A percentile compares a stretch with the other conserved stretches of the same genome.
phyloP scores from a whole-genome alignment of 2,329 filamentous ascomycete genomes.

The Trichocomaceae sp. region DNA sequence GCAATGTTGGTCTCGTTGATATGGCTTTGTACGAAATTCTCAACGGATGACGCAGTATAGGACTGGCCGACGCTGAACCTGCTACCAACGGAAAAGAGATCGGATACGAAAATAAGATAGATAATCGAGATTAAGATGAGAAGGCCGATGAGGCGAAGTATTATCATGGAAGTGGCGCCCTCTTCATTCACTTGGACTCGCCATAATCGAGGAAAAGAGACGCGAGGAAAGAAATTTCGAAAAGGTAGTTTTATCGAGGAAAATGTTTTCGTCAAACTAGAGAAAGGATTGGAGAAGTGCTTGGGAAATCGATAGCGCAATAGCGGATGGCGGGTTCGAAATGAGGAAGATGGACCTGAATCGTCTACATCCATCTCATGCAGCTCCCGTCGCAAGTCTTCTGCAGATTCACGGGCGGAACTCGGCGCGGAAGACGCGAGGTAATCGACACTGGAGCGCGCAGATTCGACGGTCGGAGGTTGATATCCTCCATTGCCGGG shows the following conservation, averaged over 20 bases:
- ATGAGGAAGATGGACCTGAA: constrained; percentile 35
- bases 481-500: constrained; percentile 54
- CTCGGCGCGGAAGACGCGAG: constrained; percentile 49
- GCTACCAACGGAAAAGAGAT: constrained; percentile 65
- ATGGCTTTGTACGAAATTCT: constrained; percentile 64
- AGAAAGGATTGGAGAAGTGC: constrained; percentile 52
- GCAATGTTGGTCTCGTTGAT: constrained; percentile 65
- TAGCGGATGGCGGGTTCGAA: constrained; percentile 25
- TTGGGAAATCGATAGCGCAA: constrained; percentile 50
- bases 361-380: constrained; percentile 85
- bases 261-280: constrained; percentile 51
- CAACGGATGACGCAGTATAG: constrained; percentile 78
- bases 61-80: constrained; percentile 60
- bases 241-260: constrained; percentile 50
- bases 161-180: constrained; percentile 55
- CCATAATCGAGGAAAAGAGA: constrained; percentile 33
- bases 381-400: constrained; percentile 70
- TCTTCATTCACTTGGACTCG: constrained; percentile 35
- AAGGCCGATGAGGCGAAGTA: constrained; percentile 68
- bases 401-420: constrained; percentile 50
- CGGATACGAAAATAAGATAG: constrained; percentile 79
- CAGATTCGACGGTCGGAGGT: constrained; percentile 76
- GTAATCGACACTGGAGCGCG: constrained; percentile 55
- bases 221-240: constrained; percentile 38
- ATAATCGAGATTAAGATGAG: constrained; percentile 69